Base-by-base conservation (phyloP, 2,329 filamentous ascomycete species). In the Cordyceps cateniannulata region DNA sequence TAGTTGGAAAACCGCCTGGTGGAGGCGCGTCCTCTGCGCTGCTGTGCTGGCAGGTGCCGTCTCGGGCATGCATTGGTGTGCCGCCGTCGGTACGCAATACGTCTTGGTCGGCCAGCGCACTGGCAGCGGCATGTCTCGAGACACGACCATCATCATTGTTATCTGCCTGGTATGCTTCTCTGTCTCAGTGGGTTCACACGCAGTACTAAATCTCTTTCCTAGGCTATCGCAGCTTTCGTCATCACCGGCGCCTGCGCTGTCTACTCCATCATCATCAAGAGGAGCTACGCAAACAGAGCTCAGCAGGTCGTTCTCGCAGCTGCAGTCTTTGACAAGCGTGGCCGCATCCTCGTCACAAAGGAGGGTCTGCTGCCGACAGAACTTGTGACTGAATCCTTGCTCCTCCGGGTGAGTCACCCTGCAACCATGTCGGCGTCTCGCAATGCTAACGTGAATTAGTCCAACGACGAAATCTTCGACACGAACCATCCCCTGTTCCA, bases 51-150 rank as follows among this genome's bases (percentile, higher is more conserved):
- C 89, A 9, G 79, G 83, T 18, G 90, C 88, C 45, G 89, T 95
- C 2, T 92, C 87, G 10, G 90, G 89, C 1, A 95, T 96, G 91
- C 91, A 96, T 74, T 96, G 90, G 88, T 88, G 88, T 60, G 91
- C 88, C 35, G 82, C 87, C 3, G 80, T 84, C 12, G 89, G 89
- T 18, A 95, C 90, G 3, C 71, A 73, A 9, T 95, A 93, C 70
- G 79, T 79, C 48, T 72, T 90, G 56, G 72, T 81, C 6, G 60
- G 42, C n/a, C 18, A 16, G 8, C 40, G 47, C 16, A 47, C 22
- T 64, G 70, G 78, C 49, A 70, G 80, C 56, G 65, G 75, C 52
- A 71, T 83, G 29, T 82, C 84, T 9, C 79, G 86, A 54, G 85
- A 85, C 59, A 81, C 83, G 5, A 90, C 88, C 24, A 82, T 92